These are phyloP conservation scores for Neonectria neomacrospora DNA, from an alignment of 2,329 filamentous ascomycete species.

Conservation along the genomic window DNA sequence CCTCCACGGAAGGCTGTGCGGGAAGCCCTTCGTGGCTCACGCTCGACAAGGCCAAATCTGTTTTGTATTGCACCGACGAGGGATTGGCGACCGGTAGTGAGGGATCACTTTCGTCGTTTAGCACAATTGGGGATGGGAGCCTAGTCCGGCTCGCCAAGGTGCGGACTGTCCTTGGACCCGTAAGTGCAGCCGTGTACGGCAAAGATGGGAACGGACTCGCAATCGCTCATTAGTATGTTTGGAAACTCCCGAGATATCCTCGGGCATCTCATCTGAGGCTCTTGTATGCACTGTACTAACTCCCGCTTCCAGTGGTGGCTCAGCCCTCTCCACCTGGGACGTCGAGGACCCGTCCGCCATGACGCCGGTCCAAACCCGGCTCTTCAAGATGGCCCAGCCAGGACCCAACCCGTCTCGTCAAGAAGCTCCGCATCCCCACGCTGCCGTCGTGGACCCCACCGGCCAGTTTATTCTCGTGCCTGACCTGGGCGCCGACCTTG, in stretches of 20 bases:
- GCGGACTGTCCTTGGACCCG: conserved; percentile 54
- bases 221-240: conserved; percentile 59
- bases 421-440: conserved; percentile 70
- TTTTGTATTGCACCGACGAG: conserved; percentile 72
- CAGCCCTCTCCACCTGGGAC: conserved; percentile 58
- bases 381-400: conserved; percentile 53
- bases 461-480: conserved; percentile 71
- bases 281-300: conserved; percentile 17
- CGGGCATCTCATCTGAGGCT: neutral
- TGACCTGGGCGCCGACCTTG: conserved; percentile 72
- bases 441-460: conserved; percentile 73
- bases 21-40: conserved; percentile 70
- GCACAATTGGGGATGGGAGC: conserved; percentile 51
- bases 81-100: conserved; percentile 55
- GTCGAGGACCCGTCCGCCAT: conserved; percentile 53
- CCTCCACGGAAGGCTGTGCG: conserved; percentile 60
- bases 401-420: conserved; percentile 60
- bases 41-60: conserved; percentile 59
- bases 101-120: conserved; percentile 59
- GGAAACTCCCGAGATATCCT: neutral
- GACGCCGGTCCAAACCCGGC: conserved; percentile 50
- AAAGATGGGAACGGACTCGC: conserved; percentile 53
- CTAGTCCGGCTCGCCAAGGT: conserved; percentile 52
- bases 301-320: conserved; percentile 47
- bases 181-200: conserved; percentile 58